Conservation (phyloP, 2,329 filamentous ascomycete species). For the Aureobasidium sp. region DNA sequence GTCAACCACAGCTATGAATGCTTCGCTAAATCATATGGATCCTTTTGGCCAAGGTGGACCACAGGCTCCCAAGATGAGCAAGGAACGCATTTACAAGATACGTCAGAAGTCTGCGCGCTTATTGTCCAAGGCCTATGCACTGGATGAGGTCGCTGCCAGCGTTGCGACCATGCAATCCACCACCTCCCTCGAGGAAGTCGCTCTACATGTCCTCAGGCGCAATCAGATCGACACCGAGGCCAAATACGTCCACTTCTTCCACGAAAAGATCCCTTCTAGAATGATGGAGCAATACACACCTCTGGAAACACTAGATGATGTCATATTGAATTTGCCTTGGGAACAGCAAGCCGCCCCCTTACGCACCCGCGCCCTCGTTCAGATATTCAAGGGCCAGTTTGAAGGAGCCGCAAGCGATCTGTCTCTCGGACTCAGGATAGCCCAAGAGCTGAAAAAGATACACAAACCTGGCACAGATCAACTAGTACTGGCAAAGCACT, state of each 20-base stretch:
- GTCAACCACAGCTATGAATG: slow-evolving; percentile 55
- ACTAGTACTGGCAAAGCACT: slow-evolving; percentile 43
- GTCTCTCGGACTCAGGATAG: slow-evolving; percentile 54
- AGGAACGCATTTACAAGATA: slow-evolving; percentile 70
- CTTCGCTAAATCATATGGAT: slow-evolving; percentile 41
- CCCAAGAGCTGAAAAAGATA: slow-evolving; percentile 30
- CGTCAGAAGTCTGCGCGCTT: slow-evolving; percentile 72
- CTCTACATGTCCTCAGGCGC: slow-evolving; percentile 61
- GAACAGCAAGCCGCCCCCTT: slow-evolving; percentile 60
- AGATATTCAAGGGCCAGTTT: slow-evolving; percentile 67
- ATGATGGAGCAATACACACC: slow-evolving; percentile 66
- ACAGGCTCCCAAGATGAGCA: slow-evolving; percentile 54
- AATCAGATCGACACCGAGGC: slow-evolving; percentile 61
- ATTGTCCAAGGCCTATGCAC: slow-evolving; percentile 65
- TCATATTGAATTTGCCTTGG: slow-evolving; percentile 55
- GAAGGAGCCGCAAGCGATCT: slow-evolving; percentile 62
- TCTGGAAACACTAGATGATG: slow-evolving; percentile 56
- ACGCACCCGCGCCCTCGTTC: slow-evolving; percentile 65
- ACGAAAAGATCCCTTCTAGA: slow-evolving; percentile 75
- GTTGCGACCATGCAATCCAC: slow-evolving; percentile 78
- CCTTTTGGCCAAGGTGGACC: slow-evolving; percentile 46
- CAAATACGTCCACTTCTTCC: slow-evolving; percentile 86
- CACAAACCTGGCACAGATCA: slow-evolving; percentile 44
- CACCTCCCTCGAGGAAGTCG: slow-evolving; percentile 68
- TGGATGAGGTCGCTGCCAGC: slow-evolving; percentile 77